Percentiles rank a stretch among this genome's conserved stretches.
Evolutionary conservation across 2,329 filamentous ascomycete species (phyloP).

Genomic region (Parastagonospora avenae): DNA sequence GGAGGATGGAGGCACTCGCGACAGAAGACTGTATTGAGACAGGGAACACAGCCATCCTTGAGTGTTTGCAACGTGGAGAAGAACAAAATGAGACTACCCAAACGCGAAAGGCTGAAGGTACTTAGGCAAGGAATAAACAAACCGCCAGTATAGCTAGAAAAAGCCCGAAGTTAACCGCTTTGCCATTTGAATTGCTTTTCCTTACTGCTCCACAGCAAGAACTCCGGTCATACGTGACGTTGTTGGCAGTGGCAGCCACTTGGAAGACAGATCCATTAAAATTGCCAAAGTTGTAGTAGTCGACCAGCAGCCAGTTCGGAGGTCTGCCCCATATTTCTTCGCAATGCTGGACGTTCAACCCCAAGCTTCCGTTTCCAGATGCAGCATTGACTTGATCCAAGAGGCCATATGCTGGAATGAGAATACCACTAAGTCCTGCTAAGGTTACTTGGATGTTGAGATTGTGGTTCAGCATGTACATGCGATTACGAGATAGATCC

Average conservation of each 20-base stretch:
- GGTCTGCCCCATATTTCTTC: conserved; percentile 36
- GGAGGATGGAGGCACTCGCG: no score
- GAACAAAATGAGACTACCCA: no score
- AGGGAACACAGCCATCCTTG: no score
- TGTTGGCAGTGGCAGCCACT: conserved; percentile 58
- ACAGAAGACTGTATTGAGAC: no score
- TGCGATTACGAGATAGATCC: conserved; percentile 59
- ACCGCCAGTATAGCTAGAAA: no score
- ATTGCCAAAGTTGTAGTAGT: conserved; percentile 44
- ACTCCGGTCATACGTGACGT: conserved; percentile 25
- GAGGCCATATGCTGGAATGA: conserved; percentile 38
- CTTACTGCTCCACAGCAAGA: conserved; percentile 28
- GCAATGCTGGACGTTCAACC: conserved; percentile 33
- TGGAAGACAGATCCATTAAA: conserved; percentile 43
- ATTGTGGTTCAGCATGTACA: conserved; percentile 92
- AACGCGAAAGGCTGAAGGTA: no score
- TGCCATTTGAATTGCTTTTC: background rate
- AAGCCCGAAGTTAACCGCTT: no score
- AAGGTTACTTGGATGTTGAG: conserved; percentile 67
- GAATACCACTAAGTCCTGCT: conserved; percentile 49
- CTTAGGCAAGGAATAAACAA: no score
- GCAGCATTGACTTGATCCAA: conserved; percentile 38
- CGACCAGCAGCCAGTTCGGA: conserved; percentile 45
- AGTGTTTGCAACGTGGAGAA: no score
- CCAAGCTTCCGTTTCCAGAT: conserved; percentile 33